phyloP scores from a whole-genome alignment of 805 yeast genomes.

The Candida endomychidarum region DNA sequence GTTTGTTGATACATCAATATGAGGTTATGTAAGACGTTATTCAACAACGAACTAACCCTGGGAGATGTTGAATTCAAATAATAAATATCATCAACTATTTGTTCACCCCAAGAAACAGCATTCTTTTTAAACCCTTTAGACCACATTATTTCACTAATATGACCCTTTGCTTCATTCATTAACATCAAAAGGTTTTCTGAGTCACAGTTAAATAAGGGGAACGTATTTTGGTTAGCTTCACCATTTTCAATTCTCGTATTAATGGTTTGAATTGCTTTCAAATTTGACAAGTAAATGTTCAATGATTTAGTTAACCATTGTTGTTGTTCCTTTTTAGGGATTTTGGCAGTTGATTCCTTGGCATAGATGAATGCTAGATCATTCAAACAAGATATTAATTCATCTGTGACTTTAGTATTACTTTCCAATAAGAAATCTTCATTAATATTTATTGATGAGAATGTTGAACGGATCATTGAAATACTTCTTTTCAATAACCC shows the following conservation, averaged over 20 bases:
- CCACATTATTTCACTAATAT: slow-evolving; percentile 44
- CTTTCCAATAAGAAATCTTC: slow-evolving; percentile 26
- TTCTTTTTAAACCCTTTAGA: slow-evolving; percentile 36
- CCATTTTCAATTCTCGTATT: slow-evolving; percentile 18
- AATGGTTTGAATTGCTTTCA: slow-evolving; percentile 25
- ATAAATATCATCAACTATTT: slow-evolving; percentile 37
- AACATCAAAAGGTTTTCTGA: slow-evolving; percentile 26
- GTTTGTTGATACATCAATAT: slow-evolving; percentile 29
- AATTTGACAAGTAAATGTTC: slow-evolving; percentile 37
- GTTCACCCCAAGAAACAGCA: slow-evolving; percentile 44
- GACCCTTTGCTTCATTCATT: slow-evolving; percentile 36
- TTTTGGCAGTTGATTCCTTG: slow-evolving; percentile 12
- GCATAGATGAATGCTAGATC: slow-evolving; percentile 35
- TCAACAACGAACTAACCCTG: slow-evolving; percentile 28
- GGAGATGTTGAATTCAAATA: slow-evolving; percentile 27
- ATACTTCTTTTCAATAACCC: slow-evolving; percentile 31
- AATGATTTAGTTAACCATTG: slow-evolving; percentile 25
- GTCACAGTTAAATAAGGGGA: slow-evolving; percentile 39
- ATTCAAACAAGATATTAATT: slow-evolving; percentile 32
- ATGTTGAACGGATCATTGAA: slow-evolving; percentile 32
- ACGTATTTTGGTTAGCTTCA: slow-evolving; percentile 24
- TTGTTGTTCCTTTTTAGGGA: slow-evolving; percentile 12
- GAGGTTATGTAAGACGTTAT: slow-evolving; percentile 32
- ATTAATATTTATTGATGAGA: slow-evolving; percentile 24
- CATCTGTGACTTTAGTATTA: slow-evolving; percentile 35